Conservation (phyloP, 768 basidiomycete genomes). For the Trichaptum fuscoviolaceum region DNA sequence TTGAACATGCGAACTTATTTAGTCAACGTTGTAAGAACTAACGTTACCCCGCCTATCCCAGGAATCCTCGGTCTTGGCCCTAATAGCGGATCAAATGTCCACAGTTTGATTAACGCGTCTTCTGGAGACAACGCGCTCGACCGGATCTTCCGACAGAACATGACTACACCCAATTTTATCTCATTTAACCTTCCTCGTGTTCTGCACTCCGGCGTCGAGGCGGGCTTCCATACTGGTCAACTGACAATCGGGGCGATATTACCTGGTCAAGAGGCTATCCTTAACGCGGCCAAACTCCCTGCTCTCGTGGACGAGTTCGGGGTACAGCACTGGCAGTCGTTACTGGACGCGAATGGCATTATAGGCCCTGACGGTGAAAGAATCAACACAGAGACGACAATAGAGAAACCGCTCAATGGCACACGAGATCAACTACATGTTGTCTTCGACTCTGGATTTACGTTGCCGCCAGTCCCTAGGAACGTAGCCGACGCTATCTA, state of each 20-base stretch:
- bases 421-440: conserved; percentile 15
- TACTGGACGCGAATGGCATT: conserved; percentile 15
- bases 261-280: conserved; percentile 16
- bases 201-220: background rate
- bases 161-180: conserved; percentile 19
- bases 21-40: background rate
- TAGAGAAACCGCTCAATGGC: conserved; percentile 11
- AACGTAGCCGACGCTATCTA: conserved; percentile 21
- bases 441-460: conserved; percentile 19
- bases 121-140: conserved; percentile 18
- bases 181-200: conserved; percentile 16
- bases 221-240: conserved; percentile 13
- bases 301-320: conserved; percentile 13
- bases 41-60: conserved; percentile 5
- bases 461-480: conserved; percentile 15
- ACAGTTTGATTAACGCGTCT: conserved; percentile 5
- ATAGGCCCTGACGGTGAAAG: conserved; percentile 21
- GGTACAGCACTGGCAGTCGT: conserved; percentile 16
- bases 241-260: conserved; percentile 20
- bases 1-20: background rate
- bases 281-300: conserved; percentile 16
- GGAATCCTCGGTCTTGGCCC: conserved; percentile 23
- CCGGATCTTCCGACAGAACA: conserved; percentile 21
- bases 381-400: conserved; percentile 13
- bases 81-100: conserved; percentile 16